These are phyloP conservation scores for Berkeleyomyces basicola DNA, from an alignment of 2,329 filamentous ascomycete genomes.

Conservation along the genomic window DNA sequence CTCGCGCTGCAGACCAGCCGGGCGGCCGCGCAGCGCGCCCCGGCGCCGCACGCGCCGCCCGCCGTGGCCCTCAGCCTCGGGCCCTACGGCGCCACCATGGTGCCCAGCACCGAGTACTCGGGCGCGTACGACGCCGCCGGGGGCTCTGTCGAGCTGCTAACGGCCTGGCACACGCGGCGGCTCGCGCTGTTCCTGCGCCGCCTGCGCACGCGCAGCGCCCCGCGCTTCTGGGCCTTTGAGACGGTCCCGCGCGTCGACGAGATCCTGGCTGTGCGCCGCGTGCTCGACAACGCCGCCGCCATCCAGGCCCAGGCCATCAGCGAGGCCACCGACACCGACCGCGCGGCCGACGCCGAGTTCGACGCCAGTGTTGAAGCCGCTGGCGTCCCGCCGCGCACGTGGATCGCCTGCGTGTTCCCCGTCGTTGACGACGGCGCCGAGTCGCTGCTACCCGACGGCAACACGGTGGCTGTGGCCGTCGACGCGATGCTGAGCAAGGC, in stretches of 20 bases:
- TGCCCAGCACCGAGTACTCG: constrained; percentile 48
- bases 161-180: constrained; percentile 40
- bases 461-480: constrained; percentile 21
- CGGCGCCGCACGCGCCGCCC: constrained; percentile 14
- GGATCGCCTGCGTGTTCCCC: constrained; percentile 49
- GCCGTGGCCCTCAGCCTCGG: constrained; percentile 43
- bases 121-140: constrained; percentile 40
- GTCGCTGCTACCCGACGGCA: constrained; percentile 38
- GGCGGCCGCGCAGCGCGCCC: background rate
- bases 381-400: constrained; percentile 27
- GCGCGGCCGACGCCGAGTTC: background rate
- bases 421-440: constrained; percentile 25
- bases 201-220: constrained; percentile 36
- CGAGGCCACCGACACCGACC: background rate
- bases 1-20: constrained; percentile 25
- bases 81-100: constrained; percentile 51
- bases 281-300: constrained; percentile 20
- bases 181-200: constrained; percentile 34
- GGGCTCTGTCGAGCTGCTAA: constrained; percentile 26
- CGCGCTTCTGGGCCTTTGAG: constrained; percentile 46
- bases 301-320: background rate
- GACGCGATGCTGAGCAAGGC: constrained; percentile 23
- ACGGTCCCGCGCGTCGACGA: constrained; percentile 49
- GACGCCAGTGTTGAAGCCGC: constrained; percentile 4
- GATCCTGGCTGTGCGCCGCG: constrained; percentile 37